Evolutionary conservation across 2,329 filamentous ascomycete genomes (phyloP), one percentile per base, ranked within the genome.

Genomic region (Juglanconis oblonga): DNA sequence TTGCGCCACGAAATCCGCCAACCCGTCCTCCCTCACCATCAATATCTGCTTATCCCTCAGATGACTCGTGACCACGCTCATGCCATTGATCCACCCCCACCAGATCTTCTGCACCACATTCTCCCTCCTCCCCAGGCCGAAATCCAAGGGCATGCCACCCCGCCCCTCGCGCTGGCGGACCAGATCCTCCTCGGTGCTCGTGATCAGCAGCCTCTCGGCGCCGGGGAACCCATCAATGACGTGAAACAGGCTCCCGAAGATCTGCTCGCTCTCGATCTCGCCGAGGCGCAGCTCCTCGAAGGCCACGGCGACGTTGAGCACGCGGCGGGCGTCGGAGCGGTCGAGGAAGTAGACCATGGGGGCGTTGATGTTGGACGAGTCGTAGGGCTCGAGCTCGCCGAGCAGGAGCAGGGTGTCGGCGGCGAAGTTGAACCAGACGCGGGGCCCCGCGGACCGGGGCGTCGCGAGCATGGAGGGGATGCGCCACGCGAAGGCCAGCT

Each of bases 341-440:
- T 69, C 67, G 24, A 82, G 62, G 65, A 81, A 82, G 65, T 81
- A 80, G 51, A 77, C 74, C 77, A 81, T 77, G 32, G 80, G 78
- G 55, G 72, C 71, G 71, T 75, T 78, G 72, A 79, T 76, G 32
- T 78, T 79, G 70, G 76, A 75, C 47, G 67, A 70, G 64, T 80
- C 76, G 67, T 73, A 76, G 11, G 78, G 77, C 70, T 81, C 78
- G 10, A 82, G 72, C 67, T 80, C 77, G 55, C 80, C 80, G 1
- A 74, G 69, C 45, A 82, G 73, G 61, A 79, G 76, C 32, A 82
- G 70, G n/a, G 75, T 71, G 70, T 82, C 80, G 33, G 70, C 69
- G 31, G 59, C 67, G 67, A 78, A 82, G 70, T 79, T 77, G 77
- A 82, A 82, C 73, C 75, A 81, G 13, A 76, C 73, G 69, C 72